Conservation (phyloP, 768 basidiomycete genomes). For the Rhodotorula paludigena region DNA sequence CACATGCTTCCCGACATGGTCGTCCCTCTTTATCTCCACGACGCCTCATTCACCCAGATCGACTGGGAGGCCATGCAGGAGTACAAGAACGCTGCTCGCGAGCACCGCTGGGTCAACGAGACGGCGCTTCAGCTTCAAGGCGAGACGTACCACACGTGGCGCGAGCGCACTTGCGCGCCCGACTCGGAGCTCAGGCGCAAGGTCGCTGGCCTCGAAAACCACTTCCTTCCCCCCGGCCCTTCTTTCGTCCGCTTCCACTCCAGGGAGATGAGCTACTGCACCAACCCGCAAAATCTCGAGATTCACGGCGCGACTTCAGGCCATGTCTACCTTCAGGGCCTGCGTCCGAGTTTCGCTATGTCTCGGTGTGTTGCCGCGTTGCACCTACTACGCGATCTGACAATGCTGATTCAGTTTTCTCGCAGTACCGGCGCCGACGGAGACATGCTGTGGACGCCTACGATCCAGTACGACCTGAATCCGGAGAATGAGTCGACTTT, state of each 20-base stretch:
- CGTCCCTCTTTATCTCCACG: slow-evolving; percentile 29
- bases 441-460: slow-evolving; percentile 33
- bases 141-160: slow-evolving; percentile 4
- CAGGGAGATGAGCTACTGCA: slow-evolving; percentile 11
- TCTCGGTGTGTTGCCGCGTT: too few relatives aligned
- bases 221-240: not conserved
- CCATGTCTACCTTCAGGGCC: not conserved
- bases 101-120: slow-evolving; percentile 4
- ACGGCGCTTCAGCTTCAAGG: slow-evolving; percentile 3
- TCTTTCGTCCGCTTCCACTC: slow-evolving; percentile 9
- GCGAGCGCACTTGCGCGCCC: slow-evolving; percentile 13
- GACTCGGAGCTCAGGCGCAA: not conserved
- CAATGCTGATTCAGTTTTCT: too few relatives aligned
- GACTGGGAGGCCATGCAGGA: not conserved
- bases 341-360: slow-evolving; percentile 11
- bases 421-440: slow-evolving; percentile 37
- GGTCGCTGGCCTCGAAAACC: not conserved
- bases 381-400: too few relatives aligned
- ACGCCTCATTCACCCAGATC: not conserved
- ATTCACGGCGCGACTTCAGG: slow-evolving; percentile 8
- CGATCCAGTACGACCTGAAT: slow-evolving; percentile 12
- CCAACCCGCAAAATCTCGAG: not conserved
- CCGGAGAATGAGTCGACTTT: slow-evolving; percentile 42
- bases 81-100: not conserved
- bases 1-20: slow-evolving; percentile 37